phyloP scores from a whole-genome alignment of 441 rosid genomes.

The Breynia disticha region DNA sequence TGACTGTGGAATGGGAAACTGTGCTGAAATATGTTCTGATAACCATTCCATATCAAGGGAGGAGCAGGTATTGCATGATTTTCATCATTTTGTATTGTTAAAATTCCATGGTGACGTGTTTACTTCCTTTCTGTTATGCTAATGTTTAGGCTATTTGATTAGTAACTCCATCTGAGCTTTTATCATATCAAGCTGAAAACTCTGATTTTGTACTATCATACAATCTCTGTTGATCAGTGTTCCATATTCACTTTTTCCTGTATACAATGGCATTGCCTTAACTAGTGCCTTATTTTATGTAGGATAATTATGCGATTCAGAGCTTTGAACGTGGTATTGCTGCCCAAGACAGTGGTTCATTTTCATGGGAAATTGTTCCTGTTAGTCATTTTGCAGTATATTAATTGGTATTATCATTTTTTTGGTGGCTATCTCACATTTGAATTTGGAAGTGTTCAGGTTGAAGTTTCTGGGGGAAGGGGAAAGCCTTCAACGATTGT shows the following conservation, averaged over 20 bases:
- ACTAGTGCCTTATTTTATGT: conserved; percentile 17
- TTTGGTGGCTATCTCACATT: conserved; percentile 4
- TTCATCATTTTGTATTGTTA: background rate
- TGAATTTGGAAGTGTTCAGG: conserved; percentile 34
- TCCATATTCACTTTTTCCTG: background rate
- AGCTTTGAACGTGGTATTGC: conserved; percentile 98
- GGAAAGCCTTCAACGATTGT: conserved; percentile 76
- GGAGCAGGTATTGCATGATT: conserved; percentile 54
- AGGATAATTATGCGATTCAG: conserved; percentile 84
- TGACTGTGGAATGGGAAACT: conserved; percentile 89
- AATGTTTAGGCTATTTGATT: too few relatives aligned
- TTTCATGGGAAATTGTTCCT: conserved; percentile 90
- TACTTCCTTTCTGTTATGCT: too few relatives aligned
- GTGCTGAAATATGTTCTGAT: conserved; percentile 94
- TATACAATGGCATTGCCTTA: background rate
- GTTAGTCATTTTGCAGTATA: conserved; percentile 33
- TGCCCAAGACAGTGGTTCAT: conserved; percentile 75
- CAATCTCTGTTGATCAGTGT: background rate
- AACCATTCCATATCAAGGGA: conserved; percentile 61
- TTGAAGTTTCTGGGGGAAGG: conserved; percentile 93
- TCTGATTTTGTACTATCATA: too few relatives aligned
- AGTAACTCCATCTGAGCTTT: too few relatives aligned
- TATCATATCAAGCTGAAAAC: too few relatives aligned
- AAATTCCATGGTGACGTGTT: too few relatives aligned
- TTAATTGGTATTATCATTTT: conserved; percentile 6